Base-by-base conservation (phyloP, 148 eudicot genomes). In the Bassia scoparia region DNA sequence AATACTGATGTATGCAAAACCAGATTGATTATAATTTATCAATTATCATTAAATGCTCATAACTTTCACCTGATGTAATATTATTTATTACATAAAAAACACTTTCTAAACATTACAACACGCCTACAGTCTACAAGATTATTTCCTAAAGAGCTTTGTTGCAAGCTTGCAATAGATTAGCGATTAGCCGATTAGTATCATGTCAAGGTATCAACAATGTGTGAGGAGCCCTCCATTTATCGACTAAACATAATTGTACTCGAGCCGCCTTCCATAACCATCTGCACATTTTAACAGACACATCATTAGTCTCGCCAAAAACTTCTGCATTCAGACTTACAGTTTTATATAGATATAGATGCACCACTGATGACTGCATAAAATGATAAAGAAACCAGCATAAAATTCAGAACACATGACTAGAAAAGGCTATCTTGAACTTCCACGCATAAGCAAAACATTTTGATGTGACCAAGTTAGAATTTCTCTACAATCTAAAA, bases 261-360 rank as follows among this genome's bases (percentile, higher is more conserved):
- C 62, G 61, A 46, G 46, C 77, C 68, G 68, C 77, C 68, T 69
- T 74, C 64, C 77, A 74, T 34, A 46, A 49, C 37, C 16, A 27
- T 30, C 73, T 70, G 62, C 48, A 54, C 31, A 63, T 23, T 62
- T 56, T n/a, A 24, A 33, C 52, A n/a, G 14, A 14, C 58, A 49
- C 13, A 21, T 23, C 2, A 50, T 33, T 30, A 33, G 12, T 23
- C 15, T 49, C 44, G 15, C 27, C 17, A 62, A 35, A 34, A 33
- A 46, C 21, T 16, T 60, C n/a, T 30, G 63, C 63, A 1, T 60
- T n/a, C 17, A 15, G 13, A 11, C 14, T 21, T 9, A 1, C 29
- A 15, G 16, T 3, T 61, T 18, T 61, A 41, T 41, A 8, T 41
- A 8, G 38, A n/a, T 48, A 3, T 6, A 4, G n/a, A n/a, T n/a